Evolutionary conservation across 2,329 filamentous ascomycete genomes (phyloP).

Genomic region (Pyrenophora teres): DNA sequence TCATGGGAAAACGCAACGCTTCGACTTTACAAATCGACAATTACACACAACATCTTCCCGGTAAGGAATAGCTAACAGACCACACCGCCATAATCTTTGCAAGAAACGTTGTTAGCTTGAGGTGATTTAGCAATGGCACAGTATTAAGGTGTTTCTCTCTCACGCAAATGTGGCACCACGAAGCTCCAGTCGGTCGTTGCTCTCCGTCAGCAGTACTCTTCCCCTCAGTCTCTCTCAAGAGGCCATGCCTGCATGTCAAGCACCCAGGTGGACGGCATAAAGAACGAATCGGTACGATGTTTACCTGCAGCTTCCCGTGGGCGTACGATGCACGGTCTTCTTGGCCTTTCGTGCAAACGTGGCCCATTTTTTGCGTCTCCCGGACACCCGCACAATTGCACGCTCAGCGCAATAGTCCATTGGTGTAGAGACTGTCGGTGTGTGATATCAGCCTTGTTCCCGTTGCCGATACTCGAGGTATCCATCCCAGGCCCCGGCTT

Average conservation of each 20-base stretch:
- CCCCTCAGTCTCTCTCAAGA: neutral
- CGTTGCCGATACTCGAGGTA: slow-evolving; percentile 34
- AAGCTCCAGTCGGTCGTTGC: neutral
- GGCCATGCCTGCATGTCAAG: slow-evolving; percentile 16
- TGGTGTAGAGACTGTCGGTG: slow-evolving; percentile 24
- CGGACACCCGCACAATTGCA: slow-evolving; percentile 21
- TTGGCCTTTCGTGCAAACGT: slow-evolving; percentile 41
- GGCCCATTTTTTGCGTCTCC: slow-evolving; percentile 27
- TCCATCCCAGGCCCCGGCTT: slow-evolving; percentile 7
- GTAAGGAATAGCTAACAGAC: too few relatives aligned
- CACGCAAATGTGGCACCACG: slow-evolving; percentile 15
- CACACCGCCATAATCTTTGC: neutral
- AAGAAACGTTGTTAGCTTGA: neutral
- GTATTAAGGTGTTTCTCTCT: slow-evolving; percentile 4
- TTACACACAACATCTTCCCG: too few relatives aligned
- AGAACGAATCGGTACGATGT: slow-evolving; percentile 34
- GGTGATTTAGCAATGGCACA: slow-evolving; percentile 1
- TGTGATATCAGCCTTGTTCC: slow-evolving; percentile 16
- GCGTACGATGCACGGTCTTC: slow-evolving; percentile 38
- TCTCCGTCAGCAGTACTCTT: slow-evolving; percentile 15
- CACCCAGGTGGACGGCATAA: slow-evolving; percentile 22
- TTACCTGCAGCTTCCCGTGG: slow-evolving; percentile 39
- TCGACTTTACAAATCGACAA: neutral
- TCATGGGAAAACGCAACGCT: neutral
- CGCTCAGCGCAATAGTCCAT: slow-evolving; percentile 14